Conservation (phyloP, 768 basidiomycete species). For the Pholiota microspora region DNA sequence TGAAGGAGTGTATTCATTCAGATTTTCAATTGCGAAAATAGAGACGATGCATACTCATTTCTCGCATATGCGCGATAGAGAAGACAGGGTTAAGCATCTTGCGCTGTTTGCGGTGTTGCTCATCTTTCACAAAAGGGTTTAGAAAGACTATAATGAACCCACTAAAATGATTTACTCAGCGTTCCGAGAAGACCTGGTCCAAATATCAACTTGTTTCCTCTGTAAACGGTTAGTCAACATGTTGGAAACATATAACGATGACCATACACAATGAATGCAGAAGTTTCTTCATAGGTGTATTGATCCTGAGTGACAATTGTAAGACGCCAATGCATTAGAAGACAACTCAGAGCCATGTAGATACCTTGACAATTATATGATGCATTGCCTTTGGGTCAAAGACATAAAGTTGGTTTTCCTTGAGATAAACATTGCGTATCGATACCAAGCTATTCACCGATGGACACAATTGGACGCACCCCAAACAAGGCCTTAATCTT, state of each 20-base stretch:
- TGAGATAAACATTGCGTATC: not conserved
- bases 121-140: constrained; percentile 17
- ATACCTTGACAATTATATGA: constrained; percentile 43
- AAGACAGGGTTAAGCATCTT: constrained; percentile 47
- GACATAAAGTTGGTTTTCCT: constrained; percentile 37
- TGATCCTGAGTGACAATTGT: not conserved
- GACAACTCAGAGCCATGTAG: too few relatives aligned
- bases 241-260: not conserved
- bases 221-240: constrained; percentile 1
- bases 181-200: constrained; percentile 21
- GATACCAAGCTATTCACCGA: not conserved
- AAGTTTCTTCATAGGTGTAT: not conserved
- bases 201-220: constrained; percentile 19
- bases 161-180: constrained; percentile 16
- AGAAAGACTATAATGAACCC: not conserved
- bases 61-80: constrained; percentile 36
- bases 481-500: constrained; percentile 33
- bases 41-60: constrained; percentile 30
- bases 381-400: constrained; percentile 45
- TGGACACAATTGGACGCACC: constrained; percentile 19
- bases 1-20: constrained; percentile 1
- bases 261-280: not conserved
- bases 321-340: not conserved
- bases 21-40: not conserved
- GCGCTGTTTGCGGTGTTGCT: constrained; percentile 39